Percentiles rank a stretch among this genome's conserved stretches.
Conservation (phyloP, 768 basidiomycete genomes). For the Agaricus blazei region DNA sequence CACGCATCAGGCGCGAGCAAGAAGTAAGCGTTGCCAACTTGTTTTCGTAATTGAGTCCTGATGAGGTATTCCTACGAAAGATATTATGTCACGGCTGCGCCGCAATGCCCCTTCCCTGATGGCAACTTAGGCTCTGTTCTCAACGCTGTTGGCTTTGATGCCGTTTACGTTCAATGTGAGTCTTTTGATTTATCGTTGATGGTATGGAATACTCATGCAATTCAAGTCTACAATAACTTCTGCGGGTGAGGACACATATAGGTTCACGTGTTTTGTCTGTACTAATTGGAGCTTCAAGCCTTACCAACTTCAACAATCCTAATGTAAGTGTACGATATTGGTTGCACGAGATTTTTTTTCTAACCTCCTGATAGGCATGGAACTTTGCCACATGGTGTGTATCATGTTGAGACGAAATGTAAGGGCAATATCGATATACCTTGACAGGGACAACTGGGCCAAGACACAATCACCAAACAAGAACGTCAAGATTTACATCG, state of each 20-base stretch:
- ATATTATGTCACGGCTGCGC: slow-evolving; percentile 52
- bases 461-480: slow-evolving; percentile 46
- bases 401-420: neutral
- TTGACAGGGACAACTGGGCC: slow-evolving; percentile 50
- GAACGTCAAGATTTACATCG: slow-evolving; percentile 51
- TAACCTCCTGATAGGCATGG: slow-evolving; percentile 29
- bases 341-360: neutral
- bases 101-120: slow-evolving; percentile 60
- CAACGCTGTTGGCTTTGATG: slow-evolving; percentile 58
- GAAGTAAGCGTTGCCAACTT: slow-evolving; percentile 24
- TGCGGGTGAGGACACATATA: slow-evolving; percentile 24
- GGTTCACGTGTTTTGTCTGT: neutral
- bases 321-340: slow-evolving; percentile 25
- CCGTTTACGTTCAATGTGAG: slow-evolving; percentile 52
- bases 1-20: slow-evolving; percentile 44
- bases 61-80: slow-evolving; percentile 18
- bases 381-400: slow-evolving; percentile 42
- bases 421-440: neutral
- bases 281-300: slow-evolving; percentile 12
- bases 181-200: neutral
- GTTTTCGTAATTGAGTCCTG: neutral
- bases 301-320: slow-evolving; percentile 35
- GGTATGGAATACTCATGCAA: neutral
- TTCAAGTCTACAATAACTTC: slow-evolving; percentile 37
- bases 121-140: slow-evolving; percentile 47